These are phyloP conservation scores for maize (Zea mays) DNA, from an alignment of 176 grass and related monocot genomes.

Conservation along the genomic window Zm-B73-REFERENCE-NAM-5.0 NC_050097.1:117158001-117158500, in stretches of 20 bases:
- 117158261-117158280: neutral
- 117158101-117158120: neutral
- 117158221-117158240: conserved; percentile 90
- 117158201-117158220: conserved; percentile 45
- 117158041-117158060: neutral
- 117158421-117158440: conserved; percentile 75
- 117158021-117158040: neutral
- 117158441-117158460: conserved; percentile 83
- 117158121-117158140: conserved; percentile 22
- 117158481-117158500: conserved; percentile 94
- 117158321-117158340: conserved; percentile 25
- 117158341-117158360: conserved; percentile 89
- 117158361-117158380: conserved; percentile 93
- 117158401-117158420: conserved; percentile 76
- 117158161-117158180: conserved; percentile 87
- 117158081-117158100: neutral
- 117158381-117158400: conserved; percentile 69
- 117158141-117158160: conserved; percentile 79
- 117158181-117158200: conserved; percentile 41
- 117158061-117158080: neutral
- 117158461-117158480: conserved; percentile 88
- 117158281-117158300: conserved; percentile 8
- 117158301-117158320: conserved; percentile 18
- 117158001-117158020: neutral
- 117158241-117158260: conserved; percentile 22